Base-by-base conservation (phyloP, 768 basidiomycete species). In the Mycena crocata region DNA sequence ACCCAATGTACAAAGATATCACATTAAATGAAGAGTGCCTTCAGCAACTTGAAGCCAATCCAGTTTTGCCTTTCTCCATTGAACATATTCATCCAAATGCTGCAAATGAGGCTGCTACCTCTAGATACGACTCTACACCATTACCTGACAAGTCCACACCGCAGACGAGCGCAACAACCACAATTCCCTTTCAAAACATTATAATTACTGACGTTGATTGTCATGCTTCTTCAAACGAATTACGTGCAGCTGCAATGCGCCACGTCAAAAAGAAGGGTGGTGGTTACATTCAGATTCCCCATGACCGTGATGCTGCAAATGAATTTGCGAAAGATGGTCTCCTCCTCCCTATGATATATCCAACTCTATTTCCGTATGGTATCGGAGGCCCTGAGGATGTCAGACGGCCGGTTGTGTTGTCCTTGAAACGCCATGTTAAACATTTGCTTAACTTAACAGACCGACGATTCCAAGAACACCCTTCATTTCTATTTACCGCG, bases 351-450 rank as follows among this genome's bases (percentile, higher is more conserved):
- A 62, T 71, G 59, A 70, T 74, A 37, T 78, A 71, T 30, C 77
- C 76, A 3, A 71, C 74, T 0, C 39, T 78, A 1, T 76, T 69
- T 49, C 78, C 76, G 0, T 77, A 72, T 44, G 76, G 78, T 0
- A 48, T 73, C 5, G 76, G 78, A 0, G 76, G 76, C 14, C 56
- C 56, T 1, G 19, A 57, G 2, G 56, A 57, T 9, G 21, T 17
- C 0, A 44, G 15, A 35, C 56, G 56, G 3, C 5, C 44, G 2
- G 46, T 49, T 2, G 24, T 46, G 17, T 12, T 59, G 9, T 59
- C 57, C 4, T 39, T 59, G 44, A 59, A 59, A 17, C 32, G 13
- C 3, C 76, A 78, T 19, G 64, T 74, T 1, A 67, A 59, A 24
- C 74, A 76, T 62, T 39, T 75, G 9, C 62, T 77, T 8, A 54